These are phyloP conservation scores for Heterobasidion occidentale DNA, from an alignment of 1,284 basidiomycete species.

Conservation along the genomic window DNA sequence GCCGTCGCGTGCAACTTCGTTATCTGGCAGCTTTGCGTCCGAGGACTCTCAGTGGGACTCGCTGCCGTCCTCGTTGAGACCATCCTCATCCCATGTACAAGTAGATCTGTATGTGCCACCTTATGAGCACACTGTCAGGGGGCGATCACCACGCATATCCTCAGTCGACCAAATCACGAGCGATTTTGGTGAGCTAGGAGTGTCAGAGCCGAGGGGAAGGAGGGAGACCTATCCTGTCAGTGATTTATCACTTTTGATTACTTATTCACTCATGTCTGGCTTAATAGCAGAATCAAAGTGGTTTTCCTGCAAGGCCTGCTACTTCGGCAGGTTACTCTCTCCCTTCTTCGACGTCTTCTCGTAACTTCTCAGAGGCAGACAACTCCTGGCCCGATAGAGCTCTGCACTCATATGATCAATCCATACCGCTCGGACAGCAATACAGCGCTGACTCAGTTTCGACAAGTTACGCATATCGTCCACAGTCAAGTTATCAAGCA, in stretches of 20 bases:
- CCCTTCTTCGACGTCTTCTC: slow-evolving; percentile 10
- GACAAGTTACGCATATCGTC: slow-evolving; percentile 19
- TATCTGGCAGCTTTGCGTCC: slow-evolving; percentile 22
- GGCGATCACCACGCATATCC: slow-evolving; percentile 24
- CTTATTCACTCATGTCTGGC: neutral
- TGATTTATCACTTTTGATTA: slow-evolving; percentile 9
- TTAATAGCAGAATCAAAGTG: neutral
- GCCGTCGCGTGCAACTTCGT: slow-evolving; percentile 26
- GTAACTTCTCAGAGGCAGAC: slow-evolving; percentile 5
- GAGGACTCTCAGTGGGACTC: slow-evolving; percentile 40
- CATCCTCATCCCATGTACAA: slow-evolving; percentile 49
- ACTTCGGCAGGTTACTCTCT: slow-evolving; percentile 9
- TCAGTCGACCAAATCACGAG: slow-evolving; percentile 45
- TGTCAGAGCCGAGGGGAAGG: slow-evolving; percentile 38
- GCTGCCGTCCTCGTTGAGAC: slow-evolving; percentile 48
- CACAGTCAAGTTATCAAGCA: slow-evolving; percentile 37
- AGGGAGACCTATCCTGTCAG: slow-evolving; percentile 63
- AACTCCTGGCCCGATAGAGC: neutral
- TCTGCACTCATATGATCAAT: slow-evolving; percentile 19
- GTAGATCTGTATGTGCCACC: slow-evolving; percentile 69
- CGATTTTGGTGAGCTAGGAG: slow-evolving; percentile 59
- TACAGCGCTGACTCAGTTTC: slow-evolving; percentile 24
- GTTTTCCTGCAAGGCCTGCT: slow-evolving; percentile 4
- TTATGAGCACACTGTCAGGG: slow-evolving; percentile 40
- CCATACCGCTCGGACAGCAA: slow-evolving; percentile 28